Percentiles rank a stretch among this genome's conserved stretches.
Conservation (phyloP, 192 early-diverging fungal species). For the Linnemannia exigua region DNA sequence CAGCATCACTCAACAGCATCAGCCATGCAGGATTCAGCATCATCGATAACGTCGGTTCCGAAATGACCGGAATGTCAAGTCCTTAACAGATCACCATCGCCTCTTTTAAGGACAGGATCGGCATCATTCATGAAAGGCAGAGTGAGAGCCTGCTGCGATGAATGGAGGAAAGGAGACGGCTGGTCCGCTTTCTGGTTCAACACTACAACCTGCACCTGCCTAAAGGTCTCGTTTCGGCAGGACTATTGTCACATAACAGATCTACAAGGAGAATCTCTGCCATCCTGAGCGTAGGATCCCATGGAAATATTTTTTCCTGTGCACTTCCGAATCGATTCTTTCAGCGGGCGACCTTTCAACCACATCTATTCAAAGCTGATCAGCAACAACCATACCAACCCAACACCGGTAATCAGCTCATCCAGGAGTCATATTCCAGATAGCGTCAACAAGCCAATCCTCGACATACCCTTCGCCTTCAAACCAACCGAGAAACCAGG, state of each 20-base stretch:
- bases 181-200: not conserved
- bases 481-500: not conserved
- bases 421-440: not conserved
- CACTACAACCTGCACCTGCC: not conserved
- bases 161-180: not conserved
- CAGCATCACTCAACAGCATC: not conserved
- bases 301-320: constrained; percentile 7
- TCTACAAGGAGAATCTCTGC: constrained; percentile 13
- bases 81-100: too few relatives aligned
- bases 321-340: not conserved
- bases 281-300: not conserved
- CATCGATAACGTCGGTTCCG: not conserved
- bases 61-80: not conserved
- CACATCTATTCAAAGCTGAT: not conserved
- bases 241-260: not conserved
- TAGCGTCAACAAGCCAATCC: not conserved
- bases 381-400: not conserved
- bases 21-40: constrained; percentile 7
- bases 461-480: not conserved
- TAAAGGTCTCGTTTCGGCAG: not conserved
- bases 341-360: not conserved
- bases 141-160: not conserved
- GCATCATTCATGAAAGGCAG: not conserved
- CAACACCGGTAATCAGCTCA: not conserved
- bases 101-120: not conserved